Evolutionary conservation across 139 green algal genomes (phyloP).

Genomic region (Volvox reticuliferus): DNA sequence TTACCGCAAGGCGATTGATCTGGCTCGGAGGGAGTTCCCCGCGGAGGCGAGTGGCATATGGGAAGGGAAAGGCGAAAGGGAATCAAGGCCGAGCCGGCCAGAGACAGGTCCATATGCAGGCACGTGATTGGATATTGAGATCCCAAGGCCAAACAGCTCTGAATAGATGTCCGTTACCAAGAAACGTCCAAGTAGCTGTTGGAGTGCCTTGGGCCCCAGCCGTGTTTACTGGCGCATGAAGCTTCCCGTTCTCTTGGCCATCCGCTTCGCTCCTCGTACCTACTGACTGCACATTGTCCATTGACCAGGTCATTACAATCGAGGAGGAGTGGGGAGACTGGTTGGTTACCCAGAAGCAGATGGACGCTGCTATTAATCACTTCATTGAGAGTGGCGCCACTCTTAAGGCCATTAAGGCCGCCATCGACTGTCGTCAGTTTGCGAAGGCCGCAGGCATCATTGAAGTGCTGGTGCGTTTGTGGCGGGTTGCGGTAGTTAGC

Average conservation of each 20-base stretch:
- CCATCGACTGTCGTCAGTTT: conserved; percentile 82
- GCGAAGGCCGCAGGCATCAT: conserved; percentile 82
- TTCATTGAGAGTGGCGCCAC: conserved; percentile 86
- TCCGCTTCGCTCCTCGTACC: too few relatives aligned
- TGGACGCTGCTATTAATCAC: conserved; percentile 87
- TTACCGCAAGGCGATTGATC: conserved; percentile 71
- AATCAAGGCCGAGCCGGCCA: too few relatives aligned
- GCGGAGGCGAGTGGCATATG: conserved; percentile 22
- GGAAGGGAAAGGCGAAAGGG: background rate
- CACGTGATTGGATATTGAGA: too few relatives aligned
- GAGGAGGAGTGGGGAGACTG: conserved; percentile 92
- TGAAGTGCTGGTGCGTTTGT: conserved; percentile 65
- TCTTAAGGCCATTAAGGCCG: conserved; percentile 85
- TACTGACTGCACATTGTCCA: too few relatives aligned
- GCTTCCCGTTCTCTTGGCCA: too few relatives aligned
- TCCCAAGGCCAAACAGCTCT: too few relatives aligned
- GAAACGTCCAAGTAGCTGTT: too few relatives aligned
- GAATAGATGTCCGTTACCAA: too few relatives aligned
- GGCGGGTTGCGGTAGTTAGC: too few relatives aligned
- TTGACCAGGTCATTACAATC: conserved; percentile 68
- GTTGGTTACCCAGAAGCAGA: conserved; percentile 79
- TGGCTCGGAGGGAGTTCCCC: conserved; percentile 64
- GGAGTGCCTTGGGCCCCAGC: too few relatives aligned
- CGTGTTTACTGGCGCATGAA: too few relatives aligned
- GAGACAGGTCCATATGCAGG: too few relatives aligned